phyloP scores from a whole-genome alignment of 805 yeast genomes.

The Lachancea sp. region DNA sequence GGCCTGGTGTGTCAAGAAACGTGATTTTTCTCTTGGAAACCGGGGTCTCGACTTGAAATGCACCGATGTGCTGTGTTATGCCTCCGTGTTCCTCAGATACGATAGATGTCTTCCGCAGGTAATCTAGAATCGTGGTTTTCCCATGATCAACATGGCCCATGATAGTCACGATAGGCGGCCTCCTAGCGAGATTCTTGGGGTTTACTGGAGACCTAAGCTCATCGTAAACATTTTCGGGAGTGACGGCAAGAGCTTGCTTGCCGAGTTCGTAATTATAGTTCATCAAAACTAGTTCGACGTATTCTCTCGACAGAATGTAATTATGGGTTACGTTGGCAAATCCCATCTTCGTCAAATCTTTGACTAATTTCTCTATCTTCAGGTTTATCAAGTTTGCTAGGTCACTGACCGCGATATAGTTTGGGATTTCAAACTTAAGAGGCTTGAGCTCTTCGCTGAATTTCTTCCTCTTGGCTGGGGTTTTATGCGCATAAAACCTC shows the following conservation, averaged over 20 bases:
- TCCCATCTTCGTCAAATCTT: conserved; percentile 59
- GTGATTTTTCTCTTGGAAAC: conserved; percentile 70
- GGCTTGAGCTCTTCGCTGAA: conserved; percentile 13
- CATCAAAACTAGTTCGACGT: conserved; percentile 79
- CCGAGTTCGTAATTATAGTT: conserved; percentile 71
- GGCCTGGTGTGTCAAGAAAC: conserved; percentile 96
- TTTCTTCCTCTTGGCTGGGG: conserved; percentile 8
- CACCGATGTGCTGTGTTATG: conserved; percentile 96
- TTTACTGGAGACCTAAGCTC: conserved; percentile 49
- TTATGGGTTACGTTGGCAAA: conserved; percentile 63
- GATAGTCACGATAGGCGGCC: conserved; percentile 94
- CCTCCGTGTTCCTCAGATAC: conserved; percentile 90
- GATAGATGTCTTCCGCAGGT: conserved; percentile 74
- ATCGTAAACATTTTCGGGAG: conserved; percentile 53
- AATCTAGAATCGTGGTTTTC: conserved; percentile 88
- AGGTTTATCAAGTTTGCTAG: conserved; percentile 66
- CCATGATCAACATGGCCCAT: conserved; percentile 99
- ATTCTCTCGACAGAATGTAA: conserved; percentile 78
- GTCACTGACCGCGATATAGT: conserved; percentile 72
- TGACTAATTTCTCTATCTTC: conserved; percentile 53
- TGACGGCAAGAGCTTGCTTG: conserved; percentile 28
- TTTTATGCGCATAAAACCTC: conserved; percentile 16
- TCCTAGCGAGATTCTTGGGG: conserved; percentile 46
- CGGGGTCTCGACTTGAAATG: conserved; percentile 82
- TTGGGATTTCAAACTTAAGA: conserved; percentile 46